phyloP scores from a whole-genome alignment of 2,329 filamentous ascomycete species.

The Hypoxylon sp. region DNA sequence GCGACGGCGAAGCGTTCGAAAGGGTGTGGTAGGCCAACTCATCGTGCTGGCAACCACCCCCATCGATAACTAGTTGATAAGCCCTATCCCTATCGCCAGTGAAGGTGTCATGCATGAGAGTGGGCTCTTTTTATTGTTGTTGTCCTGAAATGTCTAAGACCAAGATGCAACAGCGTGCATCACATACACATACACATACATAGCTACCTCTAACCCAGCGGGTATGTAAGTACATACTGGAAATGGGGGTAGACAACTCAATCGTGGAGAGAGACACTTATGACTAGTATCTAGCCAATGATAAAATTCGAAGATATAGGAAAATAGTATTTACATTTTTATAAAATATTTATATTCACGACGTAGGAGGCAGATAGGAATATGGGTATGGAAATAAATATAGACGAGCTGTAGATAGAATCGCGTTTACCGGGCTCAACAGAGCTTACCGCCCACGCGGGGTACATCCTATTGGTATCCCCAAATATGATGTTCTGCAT shows the following conservation, averaged over 20 bases:
- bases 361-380: slow-evolving; percentile 8
- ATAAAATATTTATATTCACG: slow-evolving; percentile 19
- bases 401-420: slow-evolving; percentile 35
- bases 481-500: slow-evolving; percentile 19
- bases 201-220: slow-evolving; percentile 39
- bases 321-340: slow-evolving; percentile 18
- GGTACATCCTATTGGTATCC: slow-evolving; percentile 41
- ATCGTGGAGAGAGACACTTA: slow-evolving; percentile 30
- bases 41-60: slow-evolving; percentile 36
- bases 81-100: slow-evolving; percentile 42
- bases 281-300: slow-evolving; percentile 38
- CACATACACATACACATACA: slow-evolving; percentile 29
- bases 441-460: slow-evolving; percentile 39
- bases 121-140: slow-evolving; percentile 38
- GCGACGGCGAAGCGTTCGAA: slow-evolving; percentile 36
- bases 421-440: slow-evolving; percentile 30
- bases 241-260: slow-evolving; percentile 37
- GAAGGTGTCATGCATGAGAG: slow-evolving; percentile 45
- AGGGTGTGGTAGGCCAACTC: slow-evolving; percentile 48
- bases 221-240: slow-evolving; percentile 23
- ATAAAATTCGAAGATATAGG: slow-evolving; percentile 22
- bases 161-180: slow-evolving; percentile 38
- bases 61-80: slow-evolving; percentile 43
- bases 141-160: slow-evolving; percentile 44
- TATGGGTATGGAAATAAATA: slow-evolving; percentile 31